Evolutionary conservation across 2,329 filamentous ascomycete species (phyloP), one percentile per base, ranked within the genome.

Genomic region (Ambrosiella xylebori): DNA sequence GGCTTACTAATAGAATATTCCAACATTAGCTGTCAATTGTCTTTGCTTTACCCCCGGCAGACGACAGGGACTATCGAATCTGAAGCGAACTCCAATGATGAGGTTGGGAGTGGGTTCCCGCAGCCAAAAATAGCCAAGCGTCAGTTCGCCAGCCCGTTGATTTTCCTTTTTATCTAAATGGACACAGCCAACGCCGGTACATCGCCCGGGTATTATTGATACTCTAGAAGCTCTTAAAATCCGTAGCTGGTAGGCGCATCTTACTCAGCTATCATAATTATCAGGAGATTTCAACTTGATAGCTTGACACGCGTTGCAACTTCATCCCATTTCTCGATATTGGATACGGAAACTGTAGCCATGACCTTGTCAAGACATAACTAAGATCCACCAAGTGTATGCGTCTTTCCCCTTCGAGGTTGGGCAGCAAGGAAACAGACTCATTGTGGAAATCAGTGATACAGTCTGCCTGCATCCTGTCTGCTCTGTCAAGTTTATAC

Each of bases 331-430:
- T 27, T 27, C 27, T 27, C 27, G 27, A 27, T 27, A 27, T 27
- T 27, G 27, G 27, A 27, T 27, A 27, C 27, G 4, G 27, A 27
- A 27, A 27, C 3, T 27, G 27, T 27, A 27, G 27, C 27, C 27
- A 27, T 27, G 27, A 27, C 27, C 27, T 27, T 27, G 27, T 27
- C 4, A 27, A 27, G 4, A 4, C 27, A 27, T 27, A 5, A 3
- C 27, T 27, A 27, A 27, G 4, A 27, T 27, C 27, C 27, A 27
- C 27, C 56, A 55, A 52, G 64, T 64, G 63, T 59, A 56, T 54
- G 13, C 41, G 13, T 15, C 51, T 54, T 54, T 54, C 36, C 13
- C 37, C 39, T 39, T 38, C 13, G 37, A 54, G 51, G 36, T 54
- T 54, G 51, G 51, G 51, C 51, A 54, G 51, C 51, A 54, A 54